phyloP scores from a whole-genome alignment of 805 yeast genomes.

The Wickerhamia fluorescens region DNA sequence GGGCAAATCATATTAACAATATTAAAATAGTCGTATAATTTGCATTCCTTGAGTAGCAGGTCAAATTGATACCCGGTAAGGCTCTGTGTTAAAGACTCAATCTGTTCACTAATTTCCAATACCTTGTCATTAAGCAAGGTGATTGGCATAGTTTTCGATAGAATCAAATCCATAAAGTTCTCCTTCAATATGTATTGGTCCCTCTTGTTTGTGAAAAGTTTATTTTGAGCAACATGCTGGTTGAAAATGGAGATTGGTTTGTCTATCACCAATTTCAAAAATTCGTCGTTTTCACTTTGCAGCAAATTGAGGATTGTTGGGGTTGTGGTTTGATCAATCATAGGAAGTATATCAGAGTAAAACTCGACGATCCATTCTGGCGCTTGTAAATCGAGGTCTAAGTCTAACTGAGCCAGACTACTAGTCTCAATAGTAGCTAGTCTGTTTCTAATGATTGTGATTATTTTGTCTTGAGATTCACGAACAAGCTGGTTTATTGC shows the following conservation, averaged over 20 bases:
- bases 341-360: conserved; percentile 50
- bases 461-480: conserved; percentile 21
- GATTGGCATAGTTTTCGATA: conserved; percentile 46
- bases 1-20: conserved; percentile 69
- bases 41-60: conserved; percentile 43
- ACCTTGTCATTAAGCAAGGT: conserved; percentile 32
- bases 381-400: conserved; percentile 55
- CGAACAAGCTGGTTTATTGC: conserved; percentile 18
- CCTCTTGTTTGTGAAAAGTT: conserved; percentile 18
- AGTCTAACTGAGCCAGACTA: conserved; percentile 34
- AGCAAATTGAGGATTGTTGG: conserved; percentile 37
- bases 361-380: conserved; percentile 82
- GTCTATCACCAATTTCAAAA: conserved; percentile 38
- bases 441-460: conserved; percentile 18
- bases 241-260: conserved; percentile 38
- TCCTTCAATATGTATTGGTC: conserved; percentile 41
- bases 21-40: conserved; percentile 53
- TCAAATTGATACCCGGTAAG: conserved; percentile 42
- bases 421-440: conserved; percentile 27
- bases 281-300: conserved; percentile 23
- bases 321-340: conserved; percentile 39
- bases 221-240: conserved; percentile 22
- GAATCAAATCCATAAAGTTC: conserved; percentile 55
- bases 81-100: conserved; percentile 29
- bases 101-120: conserved; percentile 23